phyloP scores from a whole-genome alignment of 2,329 filamentous ascomycete genomes.

The Penicillium italicum region DNA sequence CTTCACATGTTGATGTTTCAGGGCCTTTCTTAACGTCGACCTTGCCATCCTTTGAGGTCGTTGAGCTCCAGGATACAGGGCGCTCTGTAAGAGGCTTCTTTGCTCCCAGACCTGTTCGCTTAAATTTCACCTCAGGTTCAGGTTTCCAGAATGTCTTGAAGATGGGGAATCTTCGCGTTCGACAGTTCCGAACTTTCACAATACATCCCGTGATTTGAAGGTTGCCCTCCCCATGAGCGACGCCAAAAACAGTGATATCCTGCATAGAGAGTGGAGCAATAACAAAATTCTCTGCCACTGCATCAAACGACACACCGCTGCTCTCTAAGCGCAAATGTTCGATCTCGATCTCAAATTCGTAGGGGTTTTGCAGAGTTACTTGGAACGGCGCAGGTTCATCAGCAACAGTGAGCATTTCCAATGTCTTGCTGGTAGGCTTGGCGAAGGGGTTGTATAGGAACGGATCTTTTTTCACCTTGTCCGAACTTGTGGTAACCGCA shows the following conservation, averaged over 20 bases:
- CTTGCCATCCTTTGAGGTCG: constrained; percentile 37
- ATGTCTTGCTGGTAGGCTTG: constrained; percentile 56
- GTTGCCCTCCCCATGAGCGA: constrained; percentile 62
- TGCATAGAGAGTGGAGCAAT: constrained; percentile 83
- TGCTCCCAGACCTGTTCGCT: constrained; percentile 65
- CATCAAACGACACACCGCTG: constrained; percentile 69
- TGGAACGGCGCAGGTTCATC: constrained; percentile 74
- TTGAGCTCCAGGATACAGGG: constrained; percentile 44
- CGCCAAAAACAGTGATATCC: constrained; percentile 67
- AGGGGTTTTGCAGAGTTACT: constrained; percentile 87
- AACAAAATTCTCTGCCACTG: constrained; percentile 60
- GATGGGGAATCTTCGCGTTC: constrained; percentile 78
- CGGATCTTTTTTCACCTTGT: constrained; percentile 59
- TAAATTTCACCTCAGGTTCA: constrained; percentile 67
- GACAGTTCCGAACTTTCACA: constrained; percentile 76
- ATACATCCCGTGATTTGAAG: constrained; percentile 74
- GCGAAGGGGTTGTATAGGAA: constrained; percentile 95
- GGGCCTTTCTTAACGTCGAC: constrained; percentile 32
- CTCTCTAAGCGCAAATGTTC: constrained; percentile 74
- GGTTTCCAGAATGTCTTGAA: constrained; percentile 74
- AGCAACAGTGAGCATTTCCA: constrained; percentile 70
- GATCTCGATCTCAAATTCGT: constrained; percentile 86
- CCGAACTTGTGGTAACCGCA: constrained; percentile 37
- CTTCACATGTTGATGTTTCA: constrained; percentile 42
- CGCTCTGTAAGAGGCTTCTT: constrained; percentile 51